Evolutionary conservation across 2,329 filamentous ascomycete genomes (phyloP), one percentile per base, ranked within the genome.

Genomic region (Talaromyces sp.): DNA sequence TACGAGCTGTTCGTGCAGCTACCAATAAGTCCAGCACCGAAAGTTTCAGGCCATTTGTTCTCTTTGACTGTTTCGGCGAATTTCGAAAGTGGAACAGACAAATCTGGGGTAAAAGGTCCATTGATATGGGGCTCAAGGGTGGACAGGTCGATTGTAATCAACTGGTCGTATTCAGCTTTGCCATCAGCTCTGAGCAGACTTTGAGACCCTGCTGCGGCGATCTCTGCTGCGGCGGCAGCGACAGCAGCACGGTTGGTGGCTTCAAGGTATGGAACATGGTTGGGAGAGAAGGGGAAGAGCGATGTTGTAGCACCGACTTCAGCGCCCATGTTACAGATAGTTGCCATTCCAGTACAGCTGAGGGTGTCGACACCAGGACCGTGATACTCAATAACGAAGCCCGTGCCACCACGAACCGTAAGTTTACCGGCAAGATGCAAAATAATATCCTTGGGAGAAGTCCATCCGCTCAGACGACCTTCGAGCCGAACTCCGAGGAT

Each of bases 1-100:
- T 97, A 99, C 2, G 94, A 97, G 73, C 90, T 96, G 82, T 99
- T 99, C 53, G 94, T 99, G 81, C 94, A 99, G 78, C 91, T 96
- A 61, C 94, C 94, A 70, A 99, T 99, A 56, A 99, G 82, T 53
- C 92, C 92, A 25, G 94, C 93, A 11, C 91, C 94, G 61, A 99
- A 88, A 62, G 87, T 91, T 70, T 89, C 84, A 2, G 94, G 94
- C 94, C 94, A 99, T 53, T 88, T 79, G 74, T 97, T 91, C 66
- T 88, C 82, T 74, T 88, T 82, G 21, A 97, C 90, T 1, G 88
- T 86, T 59, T 89, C 83, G 70, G 91, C 91, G 79, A 99, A 99
- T 69, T 87, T 82, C 51, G 92, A 97, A 56, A 99, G 78, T 4
- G 94, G 93, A 0, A 91, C 97, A 3, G 93, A 94, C 63, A 99